Conservation (phyloP, 2,329 filamentous ascomycete species). For the Talaromyces sp. region DNA sequence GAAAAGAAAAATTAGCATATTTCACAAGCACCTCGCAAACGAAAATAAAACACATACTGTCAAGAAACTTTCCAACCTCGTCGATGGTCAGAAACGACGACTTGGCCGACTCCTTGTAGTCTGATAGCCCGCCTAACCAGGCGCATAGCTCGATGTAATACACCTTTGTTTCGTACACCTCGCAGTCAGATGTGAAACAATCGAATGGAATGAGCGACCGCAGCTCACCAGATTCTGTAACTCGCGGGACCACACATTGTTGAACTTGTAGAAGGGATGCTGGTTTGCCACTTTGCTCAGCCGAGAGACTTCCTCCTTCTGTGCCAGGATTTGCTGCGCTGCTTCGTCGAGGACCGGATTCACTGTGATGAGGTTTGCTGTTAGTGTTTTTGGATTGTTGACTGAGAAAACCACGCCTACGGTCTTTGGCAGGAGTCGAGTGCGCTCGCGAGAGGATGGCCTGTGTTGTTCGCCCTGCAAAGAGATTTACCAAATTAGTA, state of each 20-base stretch:
- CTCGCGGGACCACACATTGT: conserved; percentile 75
- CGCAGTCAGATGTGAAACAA: neutral
- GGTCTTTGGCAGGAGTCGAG: conserved; percentile 65
- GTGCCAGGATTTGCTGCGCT: conserved; percentile 62
- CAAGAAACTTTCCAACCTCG: conserved; percentile 71
- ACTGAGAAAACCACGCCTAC: conserved; percentile 41
- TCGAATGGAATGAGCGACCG: neutral
- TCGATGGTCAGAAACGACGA: conserved; percentile 76
- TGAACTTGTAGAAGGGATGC: conserved; percentile 98
- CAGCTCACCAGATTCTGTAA: conserved; percentile 69
- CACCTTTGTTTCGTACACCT: conserved; percentile 33
- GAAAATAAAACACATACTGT: conserved; percentile 47
- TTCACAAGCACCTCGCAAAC: neutral
- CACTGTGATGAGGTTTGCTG: conserved; percentile 44
- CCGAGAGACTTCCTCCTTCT: conserved; percentile 64
- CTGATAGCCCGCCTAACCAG: conserved; percentile 71
- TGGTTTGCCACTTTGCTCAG: conserved; percentile 70
- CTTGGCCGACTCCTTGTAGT: conserved; percentile 47
- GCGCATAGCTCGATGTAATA: conserved; percentile 57
- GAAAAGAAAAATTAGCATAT: neutral
- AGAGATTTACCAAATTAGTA: neutral
- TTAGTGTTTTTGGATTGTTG: neutral
- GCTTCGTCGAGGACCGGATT: conserved; percentile 63
- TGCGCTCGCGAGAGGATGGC: conserved; percentile 84
- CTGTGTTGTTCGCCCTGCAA: conserved; percentile 65